Base-by-base conservation (phyloP, 305 asterid genomes). In the Fraxinus platypoda region DNA sequence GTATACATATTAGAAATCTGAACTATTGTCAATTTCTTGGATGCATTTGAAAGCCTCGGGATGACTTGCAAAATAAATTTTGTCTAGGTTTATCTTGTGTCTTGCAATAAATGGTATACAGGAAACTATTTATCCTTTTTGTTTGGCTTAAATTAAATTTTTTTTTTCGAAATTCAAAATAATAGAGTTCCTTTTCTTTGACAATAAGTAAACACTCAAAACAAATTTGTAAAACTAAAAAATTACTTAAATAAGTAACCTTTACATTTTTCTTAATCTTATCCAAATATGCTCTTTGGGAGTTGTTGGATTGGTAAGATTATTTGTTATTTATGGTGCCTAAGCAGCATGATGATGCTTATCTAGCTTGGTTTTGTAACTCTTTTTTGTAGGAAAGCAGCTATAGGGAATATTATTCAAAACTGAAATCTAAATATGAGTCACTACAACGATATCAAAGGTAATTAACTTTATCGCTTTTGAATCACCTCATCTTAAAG, bases 361-460 rank as follows among this genome's bases (percentile, higher is more conserved):
- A 46, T 46, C 59, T 15, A 46, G 19, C 7, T 3, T 77, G 7
- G 11, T 26, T 46, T 73, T 46, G 62, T 6, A 23, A 15, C 33
- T 68, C 33, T 21, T 76, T 1, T 37, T 85, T 37, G 87, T 73
- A 95, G 99, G 91, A 91, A 91, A 95, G 91, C 93, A 93, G 97
- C 96, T 93, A 93, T 54, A 93, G 88, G 84, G 99, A 95, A 82
- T 95, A 94, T 83, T 95, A 94, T 83, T 80, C 90, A 19, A 95
- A 94, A 76, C 89, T 95, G 77, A 94, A 94, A 84, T 79, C 92
- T 78, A 95, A 90, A 83, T 94, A 95, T 12, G 99, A 95, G 86
- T 93, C 99, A 30, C 91, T 95, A 25, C 98, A 95, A 80, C 93
- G 88, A 81, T 94, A 94, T 77, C 99, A 95, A 81, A 93, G 99